Percentiles rank a stretch among this genome's conserved stretches.
Evolutionary conservation across 2,329 filamentous ascomycete species (phyloP).

Genomic region (Xylaria sp.): DNA sequence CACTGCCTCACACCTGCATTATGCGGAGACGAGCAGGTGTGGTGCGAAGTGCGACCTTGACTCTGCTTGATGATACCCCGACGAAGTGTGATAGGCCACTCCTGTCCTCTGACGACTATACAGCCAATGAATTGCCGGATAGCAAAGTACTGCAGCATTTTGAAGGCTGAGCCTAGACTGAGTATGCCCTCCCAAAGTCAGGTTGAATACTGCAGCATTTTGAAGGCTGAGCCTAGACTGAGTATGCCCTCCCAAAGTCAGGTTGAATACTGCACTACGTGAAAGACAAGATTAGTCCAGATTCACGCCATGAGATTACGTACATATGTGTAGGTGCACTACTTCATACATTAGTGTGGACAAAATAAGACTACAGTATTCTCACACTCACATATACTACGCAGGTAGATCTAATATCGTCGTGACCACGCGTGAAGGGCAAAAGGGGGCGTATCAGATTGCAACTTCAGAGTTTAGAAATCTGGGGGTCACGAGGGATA

Average conservation of each 20-base stretch:
- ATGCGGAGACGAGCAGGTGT: conserved; percentile 18
- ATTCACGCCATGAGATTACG: neutral
- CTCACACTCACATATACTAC: neutral
- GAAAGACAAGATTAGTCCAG: neutral
- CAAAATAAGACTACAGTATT: too few species aligned
- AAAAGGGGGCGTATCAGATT: conserved; percentile 13
- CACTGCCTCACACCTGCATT: conserved; percentile 30
- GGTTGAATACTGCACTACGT: neutral
- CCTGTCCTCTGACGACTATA: neutral
- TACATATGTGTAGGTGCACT: neutral
- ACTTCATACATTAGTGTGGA: neutral
- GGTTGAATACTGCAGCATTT: neutral
- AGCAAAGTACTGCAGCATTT: neutral
- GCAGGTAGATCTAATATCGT: too few species aligned
- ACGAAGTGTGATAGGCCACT: conserved; percentile 1
- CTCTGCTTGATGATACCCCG: neutral
- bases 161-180: neutral
- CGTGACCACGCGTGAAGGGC: neutral
- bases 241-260: neutral
- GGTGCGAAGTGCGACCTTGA: conserved; percentile 11
- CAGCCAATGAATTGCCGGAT: neutral
- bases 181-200: neutral
- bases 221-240: neutral
- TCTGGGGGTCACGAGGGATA: conserved; percentile 31
- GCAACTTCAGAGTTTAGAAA: conserved; percentile 4